Evolutionary conservation across 495 filamentous ascomycete genomes (phyloP).

Genomic region (Penicillium bialowiezense): DNA sequence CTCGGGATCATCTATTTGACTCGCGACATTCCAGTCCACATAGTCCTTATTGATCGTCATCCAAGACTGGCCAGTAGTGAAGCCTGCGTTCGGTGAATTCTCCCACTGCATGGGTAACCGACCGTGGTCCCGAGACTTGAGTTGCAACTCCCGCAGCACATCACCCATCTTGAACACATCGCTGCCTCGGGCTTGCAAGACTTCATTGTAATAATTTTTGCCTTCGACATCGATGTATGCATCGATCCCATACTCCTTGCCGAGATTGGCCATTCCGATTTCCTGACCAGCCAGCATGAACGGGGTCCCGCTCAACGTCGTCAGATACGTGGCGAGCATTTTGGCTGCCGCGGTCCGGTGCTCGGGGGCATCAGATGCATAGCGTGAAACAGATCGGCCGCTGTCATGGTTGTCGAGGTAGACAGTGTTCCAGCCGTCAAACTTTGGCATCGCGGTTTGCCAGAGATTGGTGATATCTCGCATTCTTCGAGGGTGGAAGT

Average conservation of each 20-base stretch:
- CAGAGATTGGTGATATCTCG: conserved; percentile 3
- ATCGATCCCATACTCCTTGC: conserved; percentile 49
- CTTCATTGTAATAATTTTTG: conserved; percentile 49
- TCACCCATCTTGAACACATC: conserved; percentile 34
- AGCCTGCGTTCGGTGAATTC: conserved; percentile 37
- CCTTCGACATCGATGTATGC: conserved; percentile 63
- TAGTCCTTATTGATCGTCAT: conserved; percentile 51
- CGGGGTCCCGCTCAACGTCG: conserved; percentile 54
- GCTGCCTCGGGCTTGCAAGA: conserved; percentile 12
- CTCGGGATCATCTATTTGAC: conserved; percentile 8
- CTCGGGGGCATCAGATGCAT: conserved; percentile 36
- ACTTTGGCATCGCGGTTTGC: conserved; percentile 34
- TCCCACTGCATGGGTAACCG: conserved; percentile 49
- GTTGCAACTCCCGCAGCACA: conserved; percentile 44
- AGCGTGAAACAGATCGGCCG: conserved; percentile 52
- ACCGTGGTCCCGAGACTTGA: conserved; percentile 45
- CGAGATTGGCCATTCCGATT: conserved; percentile 64
- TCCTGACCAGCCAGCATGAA: conserved; percentile 68
- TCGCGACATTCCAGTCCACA: conserved; percentile 11
- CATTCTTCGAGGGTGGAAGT: conserved; percentile 30
- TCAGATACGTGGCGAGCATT: conserved; percentile 51
- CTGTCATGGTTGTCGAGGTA: conserved; percentile 62
- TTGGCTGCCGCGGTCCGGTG: conserved; percentile 45
- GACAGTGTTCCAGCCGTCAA: conserved; percentile 42
- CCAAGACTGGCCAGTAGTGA: conserved; percentile 46